A percentile compares a stretch with the other conserved stretches of the same genome.
Conservation (phyloP, 257 asterid species). For the Ehretia macrophylla region DNA sequence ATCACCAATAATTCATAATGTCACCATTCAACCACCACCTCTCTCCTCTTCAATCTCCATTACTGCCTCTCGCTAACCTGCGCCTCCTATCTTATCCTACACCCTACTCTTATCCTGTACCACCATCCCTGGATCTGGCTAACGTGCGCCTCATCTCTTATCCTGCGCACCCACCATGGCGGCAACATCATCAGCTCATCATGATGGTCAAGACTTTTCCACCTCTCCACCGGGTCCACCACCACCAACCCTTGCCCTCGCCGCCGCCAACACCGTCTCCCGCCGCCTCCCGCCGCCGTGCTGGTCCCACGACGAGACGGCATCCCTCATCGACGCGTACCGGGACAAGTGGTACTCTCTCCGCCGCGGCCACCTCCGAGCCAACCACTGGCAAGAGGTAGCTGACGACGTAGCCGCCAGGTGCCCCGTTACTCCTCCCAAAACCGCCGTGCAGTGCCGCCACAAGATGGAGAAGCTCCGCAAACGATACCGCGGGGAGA, state of each 20-base stretch:
- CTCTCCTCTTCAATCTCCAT: conserved; percentile 9
- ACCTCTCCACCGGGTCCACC: background rate
- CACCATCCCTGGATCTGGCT: too few relatives aligned
- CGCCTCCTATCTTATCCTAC: too few relatives aligned
- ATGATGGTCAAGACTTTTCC: conserved; percentile 4
- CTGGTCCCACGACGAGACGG: conserved; percentile 93
- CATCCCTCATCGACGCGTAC: conserved; percentile 72
- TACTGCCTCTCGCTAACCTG: conserved; percentile 15
- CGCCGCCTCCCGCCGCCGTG: conserved; percentile 97
- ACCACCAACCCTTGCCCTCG: background rate
- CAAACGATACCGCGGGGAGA: conserved; percentile 87
- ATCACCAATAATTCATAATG: conserved; percentile 47
- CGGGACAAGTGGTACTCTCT: conserved; percentile 90
- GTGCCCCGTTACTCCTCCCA: conserved; percentile 48
- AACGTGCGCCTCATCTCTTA: background rate
- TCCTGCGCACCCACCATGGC: conserved; percentile 15
- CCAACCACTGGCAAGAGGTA: conserved; percentile 97
- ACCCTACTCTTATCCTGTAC: too few relatives aligned
- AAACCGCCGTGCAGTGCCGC: conserved; percentile 94
- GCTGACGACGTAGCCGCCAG: conserved; percentile 67
- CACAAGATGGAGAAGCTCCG: conserved; percentile 99
- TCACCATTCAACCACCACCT: conserved; percentile 33
- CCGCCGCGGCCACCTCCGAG: conserved; percentile 87
- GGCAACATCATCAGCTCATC: conserved; percentile 32
- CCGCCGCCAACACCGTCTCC: conserved; percentile 39